These are phyloP conservation scores for Cardamine chenopodiifolia DNA, from an alignment of 345 rosid species.

Conservation along the genomic window DNA sequence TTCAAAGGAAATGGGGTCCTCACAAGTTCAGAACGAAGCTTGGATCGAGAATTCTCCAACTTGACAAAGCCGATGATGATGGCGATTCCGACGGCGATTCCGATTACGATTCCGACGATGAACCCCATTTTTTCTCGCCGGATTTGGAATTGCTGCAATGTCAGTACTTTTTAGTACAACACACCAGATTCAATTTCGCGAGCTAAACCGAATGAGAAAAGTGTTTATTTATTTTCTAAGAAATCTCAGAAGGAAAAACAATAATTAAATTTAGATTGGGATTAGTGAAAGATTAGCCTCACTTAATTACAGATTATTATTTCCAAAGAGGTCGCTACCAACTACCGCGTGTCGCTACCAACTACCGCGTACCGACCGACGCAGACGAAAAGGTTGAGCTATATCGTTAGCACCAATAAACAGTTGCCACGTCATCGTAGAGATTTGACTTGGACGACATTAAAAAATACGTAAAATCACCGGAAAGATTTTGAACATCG, in stretches of 20 bases:
- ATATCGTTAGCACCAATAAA: no score
- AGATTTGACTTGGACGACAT: not conserved
- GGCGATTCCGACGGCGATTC: conserved; percentile 66
- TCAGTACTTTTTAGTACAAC: conserved; percentile 7
- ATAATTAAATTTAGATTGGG: not conserved
- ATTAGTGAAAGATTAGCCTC: not conserved
- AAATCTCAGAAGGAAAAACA: not conserved
- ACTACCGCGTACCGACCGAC: no score
- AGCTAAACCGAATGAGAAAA: not conserved
- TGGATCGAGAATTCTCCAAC: conserved; percentile 85
- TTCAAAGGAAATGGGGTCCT: conserved; percentile 43
- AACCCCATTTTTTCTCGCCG: conserved; percentile 56
- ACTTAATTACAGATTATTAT: conserved; percentile 12
- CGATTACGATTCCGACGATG: conserved; percentile 66
- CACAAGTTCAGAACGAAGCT: conserved; percentile 75
- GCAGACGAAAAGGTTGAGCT: no score
- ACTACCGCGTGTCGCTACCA: no score
- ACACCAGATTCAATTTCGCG: conserved; percentile 33
- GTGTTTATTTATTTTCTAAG: not conserved
- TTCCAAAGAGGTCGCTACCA: no score
- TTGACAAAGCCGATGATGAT: conserved; percentile 76
- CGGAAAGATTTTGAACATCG: not conserved
- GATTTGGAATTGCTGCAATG: conserved; percentile 1
- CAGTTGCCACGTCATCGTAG: not conserved
- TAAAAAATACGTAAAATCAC: not conserved